A percentile compares a stretch with the other conserved stretches of the same genome.
Conservation (phyloP, 2,329 filamentous ascomycete genomes). For the Hymenoscyphus scutula region DNA sequence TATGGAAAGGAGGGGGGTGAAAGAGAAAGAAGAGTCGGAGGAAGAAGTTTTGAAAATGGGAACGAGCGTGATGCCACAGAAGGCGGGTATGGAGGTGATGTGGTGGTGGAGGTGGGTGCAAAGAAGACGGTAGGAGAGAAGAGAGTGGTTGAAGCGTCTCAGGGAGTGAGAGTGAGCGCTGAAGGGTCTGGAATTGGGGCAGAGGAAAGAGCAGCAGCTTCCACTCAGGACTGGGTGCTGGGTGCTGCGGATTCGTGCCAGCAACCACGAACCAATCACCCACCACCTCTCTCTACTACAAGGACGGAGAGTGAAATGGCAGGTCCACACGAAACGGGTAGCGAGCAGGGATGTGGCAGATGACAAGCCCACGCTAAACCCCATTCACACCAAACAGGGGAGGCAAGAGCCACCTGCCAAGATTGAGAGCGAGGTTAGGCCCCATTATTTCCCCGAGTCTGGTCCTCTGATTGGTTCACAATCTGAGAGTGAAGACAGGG, state of each 20-base stretch:
- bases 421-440: not conserved
- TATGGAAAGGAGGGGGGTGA: slow-evolving; percentile 7
- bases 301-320: not conserved
- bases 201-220: too few species aligned
- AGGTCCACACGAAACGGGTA: slow-evolving; percentile 2
- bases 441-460: too few species aligned
- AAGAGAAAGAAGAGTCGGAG: slow-evolving; percentile 14
- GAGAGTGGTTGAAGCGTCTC: not conserved
- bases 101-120: not conserved
- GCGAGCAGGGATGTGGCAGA: not conserved
- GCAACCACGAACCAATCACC: not conserved
- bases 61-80: slow-evolving; percentile 11
- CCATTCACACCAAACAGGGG: not conserved
- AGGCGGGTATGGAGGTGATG: slow-evolving; percentile 8
- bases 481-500: too few species aligned
- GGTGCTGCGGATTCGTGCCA: not conserved
- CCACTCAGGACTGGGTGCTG: too few species aligned
- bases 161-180: not conserved
- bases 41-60: slow-evolving; percentile 9
- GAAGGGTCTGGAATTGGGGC: not conserved
- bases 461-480: too few species aligned
- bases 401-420: not conserved
- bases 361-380: not conserved
- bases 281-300: too few species aligned
- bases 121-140: not conserved